Conservation (phyloP, 2,329 filamentous ascomycete genomes). For the Capronia americana region DNA sequence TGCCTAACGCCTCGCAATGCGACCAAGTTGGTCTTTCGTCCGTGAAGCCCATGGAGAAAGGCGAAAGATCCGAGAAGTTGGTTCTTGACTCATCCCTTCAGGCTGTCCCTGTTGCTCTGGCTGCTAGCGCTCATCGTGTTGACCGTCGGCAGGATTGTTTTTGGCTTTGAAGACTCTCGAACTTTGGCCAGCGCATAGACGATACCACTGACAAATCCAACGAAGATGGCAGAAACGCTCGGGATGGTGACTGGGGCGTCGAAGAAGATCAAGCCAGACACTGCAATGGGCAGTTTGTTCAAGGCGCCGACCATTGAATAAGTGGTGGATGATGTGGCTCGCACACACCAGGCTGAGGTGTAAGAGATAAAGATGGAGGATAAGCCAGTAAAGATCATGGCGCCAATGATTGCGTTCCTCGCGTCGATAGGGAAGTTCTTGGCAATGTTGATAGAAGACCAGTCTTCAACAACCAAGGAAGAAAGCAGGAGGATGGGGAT, state of each 20-base stretch:
- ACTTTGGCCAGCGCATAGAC: constrained; percentile 90
- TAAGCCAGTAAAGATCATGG: constrained; percentile 93
- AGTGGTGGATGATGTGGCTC: constrained; percentile 94
- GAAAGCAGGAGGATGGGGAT: constrained; percentile 87
- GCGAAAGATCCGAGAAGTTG: constrained; percentile 7
- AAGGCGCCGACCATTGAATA: constrained; percentile 98
- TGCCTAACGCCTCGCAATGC: constrained; percentile 21
- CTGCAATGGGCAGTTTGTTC: constrained; percentile 95
- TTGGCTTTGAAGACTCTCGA: constrained; percentile 72
- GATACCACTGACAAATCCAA: constrained; percentile 90
- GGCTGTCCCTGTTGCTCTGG: constrained; percentile 84
- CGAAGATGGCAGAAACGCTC: constrained; percentile 85
- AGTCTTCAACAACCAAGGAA: constrained; percentile 87
- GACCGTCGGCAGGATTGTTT: constrained; percentile 71
- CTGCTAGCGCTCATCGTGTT: constrained; percentile 87
- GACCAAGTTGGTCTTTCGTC: constrained; percentile 13
- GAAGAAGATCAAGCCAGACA: constrained; percentile 94
- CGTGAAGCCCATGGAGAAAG: neutral
- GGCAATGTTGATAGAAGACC: constrained; percentile 81
- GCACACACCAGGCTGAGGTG: constrained; percentile 98
- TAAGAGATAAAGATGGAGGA: constrained; percentile 99
- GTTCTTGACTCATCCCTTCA: constrained; percentile 65
- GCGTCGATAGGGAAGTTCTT: constrained; percentile 86
- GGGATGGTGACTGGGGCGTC: constrained; percentile 90
- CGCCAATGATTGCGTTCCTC: constrained; percentile 78